Evolutionary conservation across 352 stramenopile genomes (phyloP).

Genomic region (Phytophthora podocarpi): DNA sequence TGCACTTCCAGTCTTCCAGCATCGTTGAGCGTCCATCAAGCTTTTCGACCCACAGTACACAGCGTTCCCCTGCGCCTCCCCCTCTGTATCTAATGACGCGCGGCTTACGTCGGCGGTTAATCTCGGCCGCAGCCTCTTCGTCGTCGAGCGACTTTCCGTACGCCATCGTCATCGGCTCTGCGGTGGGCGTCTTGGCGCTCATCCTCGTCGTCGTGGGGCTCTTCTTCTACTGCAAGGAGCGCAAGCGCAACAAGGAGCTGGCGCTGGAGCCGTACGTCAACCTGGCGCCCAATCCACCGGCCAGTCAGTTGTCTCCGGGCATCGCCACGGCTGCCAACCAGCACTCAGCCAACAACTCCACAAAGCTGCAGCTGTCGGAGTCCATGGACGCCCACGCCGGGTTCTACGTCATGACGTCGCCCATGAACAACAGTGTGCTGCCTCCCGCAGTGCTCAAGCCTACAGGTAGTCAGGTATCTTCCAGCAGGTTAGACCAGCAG

Average conservation of each 20-base stretch:
- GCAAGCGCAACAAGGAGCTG: constrained; percentile 33
- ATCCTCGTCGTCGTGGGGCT: constrained; percentile 31
- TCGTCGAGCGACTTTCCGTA: constrained; percentile 30
- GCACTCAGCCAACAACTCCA: not conserved
- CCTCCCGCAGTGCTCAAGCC: constrained; percentile 20
- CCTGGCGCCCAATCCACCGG: constrained; percentile 27
- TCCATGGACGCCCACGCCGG: constrained; percentile 20
- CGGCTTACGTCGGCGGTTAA: constrained; percentile 6
- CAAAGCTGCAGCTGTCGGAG: constrained; percentile 7
- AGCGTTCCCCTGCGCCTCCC: not conserved
- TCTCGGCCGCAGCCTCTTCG: not conserved
- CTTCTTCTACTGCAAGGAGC: constrained; percentile 31
- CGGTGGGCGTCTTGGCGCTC: constrained; percentile 34
- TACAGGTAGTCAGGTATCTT: constrained; percentile 6
- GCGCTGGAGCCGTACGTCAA: constrained; percentile 41
- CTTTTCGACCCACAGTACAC: too few species aligned
- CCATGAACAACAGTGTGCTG: constrained; percentile 3
- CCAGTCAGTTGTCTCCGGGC: constrained; percentile 29
- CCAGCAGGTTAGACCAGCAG: constrained; percentile 2
- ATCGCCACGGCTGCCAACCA: constrained; percentile 29
- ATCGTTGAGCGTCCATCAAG: constrained; percentile 26
- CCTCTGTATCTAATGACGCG: not conserved
- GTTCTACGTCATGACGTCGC: constrained; percentile 45
- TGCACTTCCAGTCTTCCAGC: constrained; percentile 17
- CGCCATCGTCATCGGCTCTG: constrained; percentile 32